Evolutionary conservation across 768 basidiomycete genomes (phyloP), one percentile per base, ranked within the genome.

Genomic region (Daedaleopsis nitida): DNA sequence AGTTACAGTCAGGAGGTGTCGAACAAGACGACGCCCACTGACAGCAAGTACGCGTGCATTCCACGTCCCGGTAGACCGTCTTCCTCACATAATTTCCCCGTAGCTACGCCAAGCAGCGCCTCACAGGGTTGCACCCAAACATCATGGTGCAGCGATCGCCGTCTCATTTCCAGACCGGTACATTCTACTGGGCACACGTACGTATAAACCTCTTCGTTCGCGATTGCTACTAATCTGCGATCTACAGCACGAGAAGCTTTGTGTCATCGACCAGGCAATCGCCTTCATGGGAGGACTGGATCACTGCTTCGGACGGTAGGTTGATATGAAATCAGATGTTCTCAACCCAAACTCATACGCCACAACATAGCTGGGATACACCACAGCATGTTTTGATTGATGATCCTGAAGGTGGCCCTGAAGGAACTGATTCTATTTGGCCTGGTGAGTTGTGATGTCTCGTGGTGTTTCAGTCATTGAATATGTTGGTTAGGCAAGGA

Each of bases 231-330:
- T 64, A 23, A 57, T 19, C 13, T 44, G 21, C 48, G n/a, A 24
- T 24, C 60, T 19, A 11, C 59, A 96, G 93, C 97, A 98, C 74
- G 97, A 99, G 80, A 99, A 99, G 72, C 71, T 99, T 64, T 98
- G 96, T 70, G 94, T 98, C 14, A 92, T 99, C 62, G 97, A 99
- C 72, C 92, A 97, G 72, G 86, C 94, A 1, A 97, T 98, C 64
- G 96, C 92, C 0, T 99, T 98, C 76, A 97, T 94, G 93, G 97
- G 97, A 17, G 97, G 97, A 3, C 75, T 99, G 45, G 97, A 99
- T 74, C 81, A 96, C 37, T 96, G 92, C 72, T 97, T 95, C 66
- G 94, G 94, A 69, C 82, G 93, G 85, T 88, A 62, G 1, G 66
- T 24, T 54, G 43, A 35, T 59, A 37, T n/a, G n/a, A n/a, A 0